A percentile compares a stretch with the other conserved stretches of the same genome.
phyloP scores from a whole-genome alignment of 225 moss, liverwort and hornwort species.

The Pleurozium schreberi region DNA sequence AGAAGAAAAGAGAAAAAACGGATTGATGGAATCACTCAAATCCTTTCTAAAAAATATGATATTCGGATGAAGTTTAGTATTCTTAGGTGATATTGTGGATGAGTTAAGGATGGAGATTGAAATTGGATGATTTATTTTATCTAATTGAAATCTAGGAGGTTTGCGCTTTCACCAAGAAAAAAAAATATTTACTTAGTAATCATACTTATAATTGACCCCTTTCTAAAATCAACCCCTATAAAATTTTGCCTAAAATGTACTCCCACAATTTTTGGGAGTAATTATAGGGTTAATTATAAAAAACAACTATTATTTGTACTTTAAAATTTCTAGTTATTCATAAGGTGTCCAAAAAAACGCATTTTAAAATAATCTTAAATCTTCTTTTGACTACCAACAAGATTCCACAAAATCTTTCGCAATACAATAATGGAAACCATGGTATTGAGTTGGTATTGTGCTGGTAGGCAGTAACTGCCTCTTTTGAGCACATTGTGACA shows the following conservation, averaged over 20 bases:
- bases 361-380: neutral
- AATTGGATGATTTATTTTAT: neutral
- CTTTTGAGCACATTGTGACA: no score
- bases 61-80: neutral
- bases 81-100: rapidly evolving
- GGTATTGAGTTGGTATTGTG: no score
- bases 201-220: rapidly evolving
- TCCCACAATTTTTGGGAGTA: rapidly evolving
- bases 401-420: rapidly evolving
- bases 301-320: rapidly evolving
- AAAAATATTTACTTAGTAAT: rapidly evolving
- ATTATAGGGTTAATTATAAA: rapidly evolving
- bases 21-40: no score
- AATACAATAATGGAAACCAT: no score
- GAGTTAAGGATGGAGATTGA: neutral
- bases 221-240: neutral
- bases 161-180: rapidly evolving
- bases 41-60: neutral
- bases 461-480: no score
- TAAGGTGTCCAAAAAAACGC: neutral
- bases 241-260: neutral
- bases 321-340: neutral
- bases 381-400: neutral
- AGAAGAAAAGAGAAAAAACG: no score
- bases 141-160: rapidly evolving